Base-by-base conservation (phyloP, 768 basidiomycete species). In the Paxillus ammoniavirescens region DNA sequence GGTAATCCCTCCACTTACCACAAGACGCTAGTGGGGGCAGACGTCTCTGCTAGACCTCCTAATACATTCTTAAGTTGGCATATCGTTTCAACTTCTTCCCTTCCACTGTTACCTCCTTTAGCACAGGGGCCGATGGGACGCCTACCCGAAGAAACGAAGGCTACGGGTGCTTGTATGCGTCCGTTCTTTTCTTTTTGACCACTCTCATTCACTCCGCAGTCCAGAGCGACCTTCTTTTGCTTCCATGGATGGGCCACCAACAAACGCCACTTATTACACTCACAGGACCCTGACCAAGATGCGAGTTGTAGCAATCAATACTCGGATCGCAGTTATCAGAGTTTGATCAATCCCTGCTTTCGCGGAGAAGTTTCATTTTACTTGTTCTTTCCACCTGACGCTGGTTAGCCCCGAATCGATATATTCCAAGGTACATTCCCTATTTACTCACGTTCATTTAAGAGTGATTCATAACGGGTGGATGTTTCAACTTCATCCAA, bases 361-460 rank as follows among this genome's bases (percentile, higher is more conserved):
- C 53, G 59, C 54, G 53, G 8, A 37, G 51, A 62, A 56, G 42
- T 43, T 28, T 43, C 42, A 4, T 31, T 17, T 23, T 7, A 35
- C 37, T 44, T 23, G 45, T 42, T 38, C 44, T 49, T 31, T 31
- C n/a, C 8, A 36, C 18, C 17, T 35, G 15, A n/a, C 12, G 21
- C 42, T 45, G 8, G 31, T 44, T 62, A 60, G 53, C 58, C 43
- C 61, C 61, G 53, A 55, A 57, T 54, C 18, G 47, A 40, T 31
- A 44, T 46, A 55, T 51, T 43, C 28, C 17, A 28, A 38, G n/a
- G 30, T 42, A 30, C 49, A 23, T 30, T 21, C 52, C 42, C 45
- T 26, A 28, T 62, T 26, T 60, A 45, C 61, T 23, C 65, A 65
- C 65, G 65, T 31, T 60, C 65, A 65, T 65, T 58, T 67, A 42